phyloP scores from a whole-genome alignment of 1,139 yeast genomes.

The Meyerozyma athensensis region DNA sequence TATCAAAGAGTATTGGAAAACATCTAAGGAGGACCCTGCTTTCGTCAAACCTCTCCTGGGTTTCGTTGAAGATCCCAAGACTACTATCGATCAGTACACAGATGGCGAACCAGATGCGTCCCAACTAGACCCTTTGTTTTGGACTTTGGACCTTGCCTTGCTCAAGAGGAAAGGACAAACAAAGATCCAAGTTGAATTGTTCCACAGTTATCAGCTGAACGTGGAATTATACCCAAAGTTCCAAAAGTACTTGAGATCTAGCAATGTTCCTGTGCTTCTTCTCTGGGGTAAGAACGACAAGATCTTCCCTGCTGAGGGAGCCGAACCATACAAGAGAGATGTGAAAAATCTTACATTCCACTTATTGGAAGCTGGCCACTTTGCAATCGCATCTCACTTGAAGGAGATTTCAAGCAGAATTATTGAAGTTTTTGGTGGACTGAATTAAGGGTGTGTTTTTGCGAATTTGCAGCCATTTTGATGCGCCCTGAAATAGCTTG shows the following conservation, averaged over 20 bases:
- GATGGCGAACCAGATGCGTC: constrained; percentile 21
- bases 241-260: constrained; percentile 28
- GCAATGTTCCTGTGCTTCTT: constrained; percentile 32
- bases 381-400: constrained; percentile 30
- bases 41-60: constrained; percentile 13
- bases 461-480: not conserved
- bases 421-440: not conserved
- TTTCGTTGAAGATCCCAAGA: constrained; percentile 14
- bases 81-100: constrained; percentile 23
- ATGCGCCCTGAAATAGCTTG: too few relatives aligned
- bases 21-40: constrained; percentile 3
- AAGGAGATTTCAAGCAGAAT: constrained; percentile 21
- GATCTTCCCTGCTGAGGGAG: constrained; percentile 31
- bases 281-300: constrained; percentile 42
- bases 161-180: constrained; percentile 18
- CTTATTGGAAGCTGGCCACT: constrained; percentile 34
- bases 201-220: constrained; percentile 32
- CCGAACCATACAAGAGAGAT: constrained; percentile 32
- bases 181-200: constrained; percentile 27
- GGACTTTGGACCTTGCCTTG: constrained; percentile 7
- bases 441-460: not conserved
- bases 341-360: constrained; percentile 20
- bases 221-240: constrained; percentile 30
- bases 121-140: constrained; percentile 23
- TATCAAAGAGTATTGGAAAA: constrained; percentile 25